Percentiles rank a stretch among this genome's conserved stretches.
phyloP scores from a whole-genome alignment of 257 asterid species.

The Scutellaria barbata region DNA sequence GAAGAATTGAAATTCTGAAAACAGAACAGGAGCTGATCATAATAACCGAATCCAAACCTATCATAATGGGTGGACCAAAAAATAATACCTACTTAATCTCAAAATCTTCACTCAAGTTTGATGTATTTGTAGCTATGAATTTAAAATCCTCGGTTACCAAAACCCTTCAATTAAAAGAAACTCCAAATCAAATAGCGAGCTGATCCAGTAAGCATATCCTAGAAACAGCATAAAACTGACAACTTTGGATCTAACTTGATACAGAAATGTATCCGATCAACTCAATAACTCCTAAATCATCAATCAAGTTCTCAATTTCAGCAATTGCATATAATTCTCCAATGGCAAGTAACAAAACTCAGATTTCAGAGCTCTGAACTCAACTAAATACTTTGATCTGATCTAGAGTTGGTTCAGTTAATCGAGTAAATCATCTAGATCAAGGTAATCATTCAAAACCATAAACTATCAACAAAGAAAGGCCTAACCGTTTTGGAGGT shows the following conservation, averaged over 20 bases:
- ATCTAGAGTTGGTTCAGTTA: slow-evolving; percentile 26
- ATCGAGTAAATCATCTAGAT: slow-evolving; percentile 20
- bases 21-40: background rate
- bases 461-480: background rate
- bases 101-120: slow-evolving; percentile 3
- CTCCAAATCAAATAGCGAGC: background rate
- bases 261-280: background rate
- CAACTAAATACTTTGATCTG: slow-evolving; percentile 1
- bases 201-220: slow-evolving; percentile 25
- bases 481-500: slow-evolving; percentile 75
- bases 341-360: slow-evolving; percentile 4
- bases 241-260: slow-evolving; percentile 15
- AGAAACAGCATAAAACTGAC: slow-evolving; percentile 1
- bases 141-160: background rate
- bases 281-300: slow-evolving; percentile 24
- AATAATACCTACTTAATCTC: background rate
- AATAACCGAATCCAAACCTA: slow-evolving; percentile 18
- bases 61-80: background rate
- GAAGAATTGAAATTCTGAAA: slow-evolving; percentile 12
- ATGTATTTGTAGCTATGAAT: slow-evolving; percentile 11
- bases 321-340: slow-evolving; percentile 19
- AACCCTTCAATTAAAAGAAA: background rate
- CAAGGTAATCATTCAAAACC: slow-evolving; percentile 1
- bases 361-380: slow-evolving; percentile 3
- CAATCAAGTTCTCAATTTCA: slow-evolving; percentile 10